Evolutionary conservation across 163 green algal genomes (phyloP).

Genomic region (Volvox carteri): DNA sequence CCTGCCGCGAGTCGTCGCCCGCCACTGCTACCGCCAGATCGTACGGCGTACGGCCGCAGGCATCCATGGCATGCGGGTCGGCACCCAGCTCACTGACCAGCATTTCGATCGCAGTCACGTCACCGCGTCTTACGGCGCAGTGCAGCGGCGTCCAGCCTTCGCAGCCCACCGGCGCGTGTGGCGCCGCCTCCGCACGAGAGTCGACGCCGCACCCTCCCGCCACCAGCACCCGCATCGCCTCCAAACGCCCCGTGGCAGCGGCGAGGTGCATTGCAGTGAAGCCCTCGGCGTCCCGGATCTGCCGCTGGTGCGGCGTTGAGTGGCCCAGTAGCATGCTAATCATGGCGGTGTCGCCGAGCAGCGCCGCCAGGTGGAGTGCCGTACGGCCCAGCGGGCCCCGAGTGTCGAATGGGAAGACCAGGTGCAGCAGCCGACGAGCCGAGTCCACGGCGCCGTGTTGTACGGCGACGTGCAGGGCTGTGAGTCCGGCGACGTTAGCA

Average conservation of each 20-base stretch:
- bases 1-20: neutral
- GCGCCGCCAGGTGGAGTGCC: constrained; percentile 39
- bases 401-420: constrained; percentile 52
- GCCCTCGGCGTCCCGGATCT: constrained; percentile 42
- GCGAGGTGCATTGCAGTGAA: constrained; percentile 32
- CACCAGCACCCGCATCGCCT: neutral
- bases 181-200: constrained; percentile 1
- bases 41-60: constrained; percentile 2
- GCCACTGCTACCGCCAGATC: constrained; percentile 46
- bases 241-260: neutral
- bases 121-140: constrained; percentile 23
- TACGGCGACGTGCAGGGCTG: constrained; percentile 30
- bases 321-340: constrained; percentile 34
- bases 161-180: constrained; percentile 12
- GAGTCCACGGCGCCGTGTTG: constrained; percentile 33
- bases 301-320: constrained; percentile 16
- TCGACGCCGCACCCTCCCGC: constrained; percentile 24
- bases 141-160: constrained; percentile 52
- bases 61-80: constrained; percentile 41
- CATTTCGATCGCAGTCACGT: neutral
- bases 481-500: constrained; percentile 13
- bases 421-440: constrained; percentile 45
- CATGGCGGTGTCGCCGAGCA: constrained; percentile 11
- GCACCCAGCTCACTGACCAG: constrained; percentile 37
- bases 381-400: constrained; percentile 38